Evolutionary conservation across 257 asterid genomes (phyloP), one percentile per base, ranked within the genome.

Genomic region (Solanum ahanhuiri): DNA sequence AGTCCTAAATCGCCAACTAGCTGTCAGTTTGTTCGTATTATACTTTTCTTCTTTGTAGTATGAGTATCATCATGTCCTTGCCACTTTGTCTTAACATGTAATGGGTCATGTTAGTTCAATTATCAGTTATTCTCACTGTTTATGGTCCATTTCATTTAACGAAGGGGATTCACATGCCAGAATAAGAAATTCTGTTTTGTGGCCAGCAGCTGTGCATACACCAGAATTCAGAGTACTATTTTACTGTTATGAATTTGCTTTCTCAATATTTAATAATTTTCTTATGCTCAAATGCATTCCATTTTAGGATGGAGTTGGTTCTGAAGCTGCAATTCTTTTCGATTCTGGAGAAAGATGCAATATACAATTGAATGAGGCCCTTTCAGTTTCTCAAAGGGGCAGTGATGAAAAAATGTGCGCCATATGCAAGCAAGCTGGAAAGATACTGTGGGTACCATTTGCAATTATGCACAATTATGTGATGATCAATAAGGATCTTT

Each of bases 391-490:
- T 86, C 88, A 72, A 90, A 88, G 39, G 77, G 90, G 88, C 84
- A 86, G 83, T 25, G 54, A 25, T 9, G 88, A 86, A 87, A 90
- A 86, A 57, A 86, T 91, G 85, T 93, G 94, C 73, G 75, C 86
- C 87, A 84, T 88, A 72, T 92, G 98, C 98, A 89, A 84, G 88
- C 89, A 88, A 86, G 91, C 73, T 85, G 93, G 93, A 90, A 90
- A 95, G 90, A 93, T 91, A 92, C 89, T 91, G 98, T 95, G 95
- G 89, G 98, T 94, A 91, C 92, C 90, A 88, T 87, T 89, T 88
- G 87, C 83, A 34, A 75, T 89, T 67, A n/a, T 86, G 86, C 90
- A 81, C 39, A 43, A 14, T 25, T 45, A 79, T 45, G 14, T 79
- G 66, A 45, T 79, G 66, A 58, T 17, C 64, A 79, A 45, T 79